A percentile compares a stretch with the other conserved stretches of the same genome.
phyloP scores from a whole-genome alignment of 2,329 filamentous ascomycete species.

The Aspergillus brunneoviolaceus region DNA sequence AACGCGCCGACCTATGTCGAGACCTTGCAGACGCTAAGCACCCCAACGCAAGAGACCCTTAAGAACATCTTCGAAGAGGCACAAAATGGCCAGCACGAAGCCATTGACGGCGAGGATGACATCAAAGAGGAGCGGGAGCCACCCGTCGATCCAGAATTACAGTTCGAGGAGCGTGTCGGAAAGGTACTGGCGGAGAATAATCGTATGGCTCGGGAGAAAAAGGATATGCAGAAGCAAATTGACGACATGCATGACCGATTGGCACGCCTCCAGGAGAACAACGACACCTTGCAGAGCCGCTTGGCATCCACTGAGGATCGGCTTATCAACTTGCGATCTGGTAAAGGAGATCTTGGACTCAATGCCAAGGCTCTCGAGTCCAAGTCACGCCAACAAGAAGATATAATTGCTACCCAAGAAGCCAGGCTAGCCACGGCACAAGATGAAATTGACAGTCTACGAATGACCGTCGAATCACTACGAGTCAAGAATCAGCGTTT shows the following conservation, averaged over 20 bases:
- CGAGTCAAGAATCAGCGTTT: slow-evolving; percentile 47
- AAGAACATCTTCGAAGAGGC: slow-evolving; percentile 50
- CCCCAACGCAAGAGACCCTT: slow-evolving; percentile 45
- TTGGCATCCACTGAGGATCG: slow-evolving; percentile 50
- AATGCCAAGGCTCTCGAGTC: slow-evolving; percentile 44
- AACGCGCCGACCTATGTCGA: slow-evolving; percentile 56
- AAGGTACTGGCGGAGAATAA: slow-evolving; percentile 58
- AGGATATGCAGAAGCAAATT: slow-evolving; percentile 48
- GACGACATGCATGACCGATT: slow-evolving; percentile 59
- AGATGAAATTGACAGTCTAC: slow-evolving; percentile 45
- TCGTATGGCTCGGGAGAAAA: slow-evolving; percentile 53
- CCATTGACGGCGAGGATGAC: slow-evolving; percentile 38
- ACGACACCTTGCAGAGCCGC: slow-evolving; percentile 46
- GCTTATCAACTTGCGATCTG: slow-evolving; percentile 53
- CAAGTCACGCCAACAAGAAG: slow-evolving; percentile 63
- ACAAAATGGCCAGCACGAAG: slow-evolving; percentile 42
- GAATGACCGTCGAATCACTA: slow-evolving; percentile 46
- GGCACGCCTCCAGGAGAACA: slow-evolving; percentile 56
- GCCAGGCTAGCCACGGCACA: slow-evolving; percentile 58
- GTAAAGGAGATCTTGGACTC: slow-evolving; percentile 49
- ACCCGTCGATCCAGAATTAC: slow-evolving; percentile 45
- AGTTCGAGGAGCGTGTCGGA: slow-evolving; percentile 50
- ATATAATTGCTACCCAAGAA: slow-evolving; percentile 70
- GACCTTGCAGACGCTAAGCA: slow-evolving; percentile 45
- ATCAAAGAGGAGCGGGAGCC: slow-evolving; percentile 37